These are phyloP conservation scores for Pestalotiopsis sp. DNA, from an alignment of 2,329 filamentous ascomycete genomes.

Conservation along the genomic window DNA sequence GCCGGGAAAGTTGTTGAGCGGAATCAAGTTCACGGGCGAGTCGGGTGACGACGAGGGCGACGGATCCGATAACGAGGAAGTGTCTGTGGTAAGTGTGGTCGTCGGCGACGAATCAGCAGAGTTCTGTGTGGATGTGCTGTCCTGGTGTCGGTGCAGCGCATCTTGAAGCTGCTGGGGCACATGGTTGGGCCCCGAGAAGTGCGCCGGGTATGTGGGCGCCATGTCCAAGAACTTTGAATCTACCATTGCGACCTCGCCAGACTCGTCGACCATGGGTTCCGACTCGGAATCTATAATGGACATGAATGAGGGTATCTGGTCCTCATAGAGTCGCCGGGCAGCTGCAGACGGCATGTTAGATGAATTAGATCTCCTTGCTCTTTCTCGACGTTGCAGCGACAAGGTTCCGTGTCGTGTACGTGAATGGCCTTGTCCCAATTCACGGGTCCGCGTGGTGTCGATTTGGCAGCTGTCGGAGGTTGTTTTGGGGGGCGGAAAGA, in stretches of 20 bases:
- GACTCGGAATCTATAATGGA: constrained; percentile 71
- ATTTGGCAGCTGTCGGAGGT: constrained; percentile 11
- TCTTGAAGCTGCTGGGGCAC: constrained; percentile 41
- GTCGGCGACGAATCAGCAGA: constrained; percentile 94
- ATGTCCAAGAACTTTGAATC: constrained; percentile 55
- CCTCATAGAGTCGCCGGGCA: constrained; percentile 64
- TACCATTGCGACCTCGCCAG: constrained; percentile 54
- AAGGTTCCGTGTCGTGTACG: constrained; percentile 1
- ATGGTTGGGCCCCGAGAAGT: constrained; percentile 24
- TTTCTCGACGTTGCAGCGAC: constrained; percentile 7
- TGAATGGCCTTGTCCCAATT: constrained; percentile 2
- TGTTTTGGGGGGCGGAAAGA: constrained; percentile 5
- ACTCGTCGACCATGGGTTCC: constrained; percentile 53
- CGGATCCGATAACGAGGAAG: constrained; percentile 84
- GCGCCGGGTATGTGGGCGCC: constrained; percentile 39
- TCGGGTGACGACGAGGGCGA: constrained; percentile 93
- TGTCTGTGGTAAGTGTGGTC: constrained; percentile 90
- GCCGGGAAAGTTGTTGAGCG: constrained; percentile 69
- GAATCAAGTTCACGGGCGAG: constrained; percentile 76
- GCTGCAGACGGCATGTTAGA: constrained; percentile 64
- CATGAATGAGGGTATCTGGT: constrained; percentile 77
- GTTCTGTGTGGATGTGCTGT: constrained; percentile 76
- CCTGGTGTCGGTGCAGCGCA: constrained; percentile 68
- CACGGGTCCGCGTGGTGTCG: not conserved
- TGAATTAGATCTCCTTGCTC: not conserved